Base-by-base conservation (phyloP, 1,284 basidiomycete genomes). In the Lentinus polychrous region DNA sequence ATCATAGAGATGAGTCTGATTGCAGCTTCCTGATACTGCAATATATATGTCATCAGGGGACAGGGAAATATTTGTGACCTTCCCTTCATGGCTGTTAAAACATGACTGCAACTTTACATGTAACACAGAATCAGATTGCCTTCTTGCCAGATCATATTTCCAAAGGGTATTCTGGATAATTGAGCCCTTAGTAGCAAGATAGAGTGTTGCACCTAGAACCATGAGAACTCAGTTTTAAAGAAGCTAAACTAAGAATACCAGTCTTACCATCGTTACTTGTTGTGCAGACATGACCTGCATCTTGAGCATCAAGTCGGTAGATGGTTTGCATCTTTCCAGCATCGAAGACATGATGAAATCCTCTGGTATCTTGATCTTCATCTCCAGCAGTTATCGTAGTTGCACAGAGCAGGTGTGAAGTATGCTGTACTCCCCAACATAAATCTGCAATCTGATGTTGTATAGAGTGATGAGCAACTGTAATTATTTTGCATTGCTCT, bases 41-140 rank as follows among this genome's bases (percentile, higher is more conserved):
- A 87, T 66, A 54, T 79, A 77, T 4, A 78, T 61, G 6, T 75
- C 76, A 53, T 85, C 83, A 0, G 81, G 72, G 55, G 81, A 83
- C 58, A 78, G 81, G 1, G 66, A 55, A 14, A 76, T 70, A 41
- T 60, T 59, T 41, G 70, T 78, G 31, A 85, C 70, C 57, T 82
- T 78, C 17, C 27, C 27, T 27, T 27, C 5, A 27, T 27, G 4
- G 4, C 27, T 27, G 27, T 27, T 27, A 10, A 27, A 27, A 10
- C 27, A 27, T 27, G 27, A 10, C 27, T 5, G 27, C 10, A 27
- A 10, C 10, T 27, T 4, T 4, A 27, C 27, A 17, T 33, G 37
- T 3, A 38, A 23, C 55, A n/a, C 63, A 66, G 23, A 58, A 22
- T 32, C 32, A 8, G 38, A 24, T 45, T 36, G 24, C 15, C 33